Conservation (phyloP, 441 rosid species). For the Jatropha podagrica region DNA sequence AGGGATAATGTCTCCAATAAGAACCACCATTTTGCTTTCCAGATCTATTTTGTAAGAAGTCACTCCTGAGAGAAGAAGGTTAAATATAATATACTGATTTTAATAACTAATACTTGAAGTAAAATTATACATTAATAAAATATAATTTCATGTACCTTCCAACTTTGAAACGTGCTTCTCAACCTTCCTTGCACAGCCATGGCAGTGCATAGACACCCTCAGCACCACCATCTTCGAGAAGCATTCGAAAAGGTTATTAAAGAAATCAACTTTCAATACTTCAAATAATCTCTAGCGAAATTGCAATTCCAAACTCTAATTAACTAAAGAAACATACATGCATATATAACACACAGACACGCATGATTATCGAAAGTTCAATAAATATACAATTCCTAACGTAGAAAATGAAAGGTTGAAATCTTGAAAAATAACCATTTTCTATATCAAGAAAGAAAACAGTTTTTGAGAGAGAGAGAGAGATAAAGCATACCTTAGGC, state of each 20-base stretch:
- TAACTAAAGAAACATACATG: too few species aligned
- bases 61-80: constrained; percentile 49
- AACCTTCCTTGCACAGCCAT: constrained; percentile 86
- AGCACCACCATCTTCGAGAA: constrained; percentile 67
- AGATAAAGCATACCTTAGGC: constrained; percentile 56
- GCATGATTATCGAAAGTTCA: too few species aligned
- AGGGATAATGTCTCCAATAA: constrained; percentile 75
- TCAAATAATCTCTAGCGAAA: too few species aligned
- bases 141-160: constrained; percentile 45
- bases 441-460: background rate
- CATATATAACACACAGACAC: too few species aligned
- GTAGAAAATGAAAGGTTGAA: too few species aligned
- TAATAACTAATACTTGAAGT: too few species aligned
- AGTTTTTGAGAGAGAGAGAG: background rate
- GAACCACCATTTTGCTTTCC: constrained; percentile 82
- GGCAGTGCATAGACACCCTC: constrained; percentile 88
- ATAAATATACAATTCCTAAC: too few species aligned
- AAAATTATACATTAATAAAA: too few species aligned
- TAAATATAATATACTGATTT: too few species aligned
- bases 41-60: constrained; percentile 84
- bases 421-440: too few species aligned
- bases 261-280: too few species aligned
- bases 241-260: constrained; percentile 5
- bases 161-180: constrained; percentile 85
- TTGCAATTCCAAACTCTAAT: too few species aligned